Percentiles rank a stretch among this genome's conserved stretches.
Conservation (phyloP, 1,139 yeast species). For the Nakaseomyces sp. region DNA sequence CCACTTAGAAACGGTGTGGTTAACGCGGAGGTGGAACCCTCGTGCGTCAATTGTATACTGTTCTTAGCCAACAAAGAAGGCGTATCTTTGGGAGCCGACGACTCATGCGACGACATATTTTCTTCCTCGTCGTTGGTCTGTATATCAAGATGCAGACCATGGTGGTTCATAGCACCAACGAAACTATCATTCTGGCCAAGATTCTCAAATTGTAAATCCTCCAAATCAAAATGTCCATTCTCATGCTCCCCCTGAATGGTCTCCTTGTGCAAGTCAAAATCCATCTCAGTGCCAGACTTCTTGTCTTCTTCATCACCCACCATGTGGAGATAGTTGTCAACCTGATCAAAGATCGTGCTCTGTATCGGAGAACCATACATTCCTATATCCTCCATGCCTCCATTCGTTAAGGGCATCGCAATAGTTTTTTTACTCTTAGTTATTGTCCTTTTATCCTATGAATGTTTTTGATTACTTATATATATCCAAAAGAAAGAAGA, state of each 20-base stretch:
- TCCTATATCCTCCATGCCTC: conserved; percentile 4
- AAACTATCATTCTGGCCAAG: neutral
- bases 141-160: conserved; percentile 1
- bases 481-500: no score
- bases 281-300: neutral
- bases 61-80: conserved; percentile 2
- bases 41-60: neutral
- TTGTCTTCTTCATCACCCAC: conserved; percentile 3
- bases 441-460: no score
- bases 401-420: conserved; percentile 2
- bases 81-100: neutral
- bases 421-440: no score
- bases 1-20: conserved; percentile 4
- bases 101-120: neutral
- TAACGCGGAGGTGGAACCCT: conserved; percentile 1
- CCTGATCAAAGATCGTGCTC: conserved; percentile 4
- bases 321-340: conserved; percentile 4
- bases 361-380: conserved; percentile 4
- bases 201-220: neutral
- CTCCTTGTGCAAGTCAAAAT: neutral
- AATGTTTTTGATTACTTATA: no score
- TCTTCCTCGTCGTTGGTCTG: neutral
- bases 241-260: no score
- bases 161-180: neutral
- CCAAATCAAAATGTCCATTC: neutral